Conservation (phyloP, 345 rosid species). For the Citropsis articulata region DNA sequence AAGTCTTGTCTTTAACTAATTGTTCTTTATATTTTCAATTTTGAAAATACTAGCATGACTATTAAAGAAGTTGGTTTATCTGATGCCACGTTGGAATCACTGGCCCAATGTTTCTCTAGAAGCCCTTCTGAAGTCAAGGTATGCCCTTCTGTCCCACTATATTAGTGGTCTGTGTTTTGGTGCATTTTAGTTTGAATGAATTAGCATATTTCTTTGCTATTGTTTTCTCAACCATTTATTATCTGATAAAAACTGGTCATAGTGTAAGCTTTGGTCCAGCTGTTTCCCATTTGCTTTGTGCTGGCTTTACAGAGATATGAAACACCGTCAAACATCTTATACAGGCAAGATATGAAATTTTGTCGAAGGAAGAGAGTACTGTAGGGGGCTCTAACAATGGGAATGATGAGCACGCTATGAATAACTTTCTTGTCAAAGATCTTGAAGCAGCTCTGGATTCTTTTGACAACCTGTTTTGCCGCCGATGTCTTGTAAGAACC, state of each 20-base stretch:
- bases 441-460: constrained; percentile 99
- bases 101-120: constrained; percentile 69
- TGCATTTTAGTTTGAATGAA: constrained; percentile 5
- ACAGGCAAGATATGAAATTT: constrained; percentile 95
- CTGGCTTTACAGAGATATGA: constrained; percentile 92
- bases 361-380: constrained; percentile 58
- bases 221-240: constrained; percentile 13
- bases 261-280: constrained; percentile 80
- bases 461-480: constrained; percentile 94
- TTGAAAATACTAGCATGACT: constrained; percentile 64
- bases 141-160: constrained; percentile 19
- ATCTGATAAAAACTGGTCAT: constrained; percentile 47
- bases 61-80: constrained; percentile 66
- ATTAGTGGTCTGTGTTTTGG: constrained; percentile 9
- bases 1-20: constrained; percentile 5
- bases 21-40: constrained; percentile 12
- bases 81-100: constrained; percentile 63
- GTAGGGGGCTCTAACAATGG: constrained; percentile 39
- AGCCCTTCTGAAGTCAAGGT: constrained; percentile 83
- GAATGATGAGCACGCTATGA: constrained; percentile 52
- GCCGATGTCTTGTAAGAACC: constrained; percentile 87
- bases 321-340: constrained; percentile 95
- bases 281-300: constrained; percentile 78
- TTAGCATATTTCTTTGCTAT: background rate
- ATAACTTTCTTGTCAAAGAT: constrained; percentile 73